phyloP scores from a whole-genome alignment of 352 stramenopile genomes.

The Salisapilia sapeloensis region DNA sequence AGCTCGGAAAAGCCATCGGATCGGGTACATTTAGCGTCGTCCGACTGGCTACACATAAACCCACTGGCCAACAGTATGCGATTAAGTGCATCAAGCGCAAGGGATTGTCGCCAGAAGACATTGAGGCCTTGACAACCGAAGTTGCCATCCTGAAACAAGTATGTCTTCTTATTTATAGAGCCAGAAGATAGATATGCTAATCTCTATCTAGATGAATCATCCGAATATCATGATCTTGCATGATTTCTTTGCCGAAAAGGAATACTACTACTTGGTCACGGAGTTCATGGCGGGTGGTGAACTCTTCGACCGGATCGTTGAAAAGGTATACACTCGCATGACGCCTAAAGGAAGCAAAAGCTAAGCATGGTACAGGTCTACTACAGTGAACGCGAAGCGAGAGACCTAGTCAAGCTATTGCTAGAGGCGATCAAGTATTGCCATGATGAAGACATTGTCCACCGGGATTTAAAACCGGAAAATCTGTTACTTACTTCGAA shows the following conservation, averaged over 20 bases:
- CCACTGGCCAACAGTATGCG: constrained; percentile 68
- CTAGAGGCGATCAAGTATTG: constrained; percentile 82
- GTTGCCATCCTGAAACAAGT: constrained; percentile 77
- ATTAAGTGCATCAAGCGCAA: constrained; percentile 88
- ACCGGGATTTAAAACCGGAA: constrained; percentile 74
- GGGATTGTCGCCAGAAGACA: constrained; percentile 67
- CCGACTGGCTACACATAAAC: constrained; percentile 66
- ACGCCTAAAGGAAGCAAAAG: neutral
- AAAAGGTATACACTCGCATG: constrained; percentile 29
- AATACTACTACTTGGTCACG: constrained; percentile 96
- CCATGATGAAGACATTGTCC: constrained; percentile 70
- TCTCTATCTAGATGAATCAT: constrained; percentile 63
- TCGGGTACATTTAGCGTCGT: constrained; percentile 85
- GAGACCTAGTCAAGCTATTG: constrained; percentile 71
- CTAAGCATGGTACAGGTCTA: constrained; percentile 39
- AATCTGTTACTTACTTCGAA: constrained; percentile 69
- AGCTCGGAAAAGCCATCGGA: constrained; percentile 75
- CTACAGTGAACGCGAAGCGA: constrained; percentile 80
- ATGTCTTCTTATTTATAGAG: constrained; percentile 1
- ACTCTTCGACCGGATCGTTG: constrained; percentile 74
- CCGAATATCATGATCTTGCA: constrained; percentile 87
- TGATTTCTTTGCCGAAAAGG: constrained; percentile 87
- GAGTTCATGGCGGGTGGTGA: constrained; percentile 92
- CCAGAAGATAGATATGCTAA: neutral
- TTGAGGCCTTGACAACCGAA: constrained; percentile 76